phyloP scores from a whole-genome alignment of 768 basidiomycete genomes.

The Chalciporus piperatus region DNA sequence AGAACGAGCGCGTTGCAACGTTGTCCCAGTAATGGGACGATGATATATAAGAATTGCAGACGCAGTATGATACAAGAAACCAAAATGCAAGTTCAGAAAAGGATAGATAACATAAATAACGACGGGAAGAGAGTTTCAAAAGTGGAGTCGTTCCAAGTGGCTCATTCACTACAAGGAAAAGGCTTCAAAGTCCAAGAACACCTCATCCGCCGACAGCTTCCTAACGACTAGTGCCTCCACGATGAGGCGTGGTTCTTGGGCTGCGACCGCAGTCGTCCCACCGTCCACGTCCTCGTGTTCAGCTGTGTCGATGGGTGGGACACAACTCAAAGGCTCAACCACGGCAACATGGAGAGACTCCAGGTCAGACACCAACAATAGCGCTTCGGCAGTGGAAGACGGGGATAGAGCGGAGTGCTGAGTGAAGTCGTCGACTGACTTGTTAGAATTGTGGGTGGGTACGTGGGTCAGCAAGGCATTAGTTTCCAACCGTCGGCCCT shows the following conservation, averaged over 20 bases:
- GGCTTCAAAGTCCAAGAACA: conserved; percentile 70
- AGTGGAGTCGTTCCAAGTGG: no score
- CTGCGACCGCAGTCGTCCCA: background rate
- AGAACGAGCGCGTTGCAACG: no score
- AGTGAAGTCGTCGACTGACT: background rate
- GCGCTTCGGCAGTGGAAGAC: conserved; percentile 4
- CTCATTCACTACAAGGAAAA: conserved; percentile 36
- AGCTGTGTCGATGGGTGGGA: conserved; percentile 7
- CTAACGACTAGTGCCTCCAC: conserved; percentile 80
- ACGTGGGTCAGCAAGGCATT: conserved; percentile 19
- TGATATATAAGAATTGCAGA: no score
- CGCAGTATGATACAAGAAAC: no score
- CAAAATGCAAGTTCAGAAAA: no score
- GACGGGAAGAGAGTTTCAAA: no score
- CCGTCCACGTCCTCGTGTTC: conserved; percentile 15
- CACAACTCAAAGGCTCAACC: conserved; percentile 16
- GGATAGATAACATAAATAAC: no score
- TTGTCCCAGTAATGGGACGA: no score
- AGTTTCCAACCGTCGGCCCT: conserved; percentile 46
- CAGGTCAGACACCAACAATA: conserved; percentile 30
- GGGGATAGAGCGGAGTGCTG: conserved; percentile 1
- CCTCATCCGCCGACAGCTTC: conserved; percentile 74
- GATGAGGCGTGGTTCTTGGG: conserved; percentile 54
- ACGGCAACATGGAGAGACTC: conserved; percentile 34
- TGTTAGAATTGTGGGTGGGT: background rate